phyloP scores from a whole-genome alignment of 108 stramenopile species.

The Skeletonema marinoi region DNA sequence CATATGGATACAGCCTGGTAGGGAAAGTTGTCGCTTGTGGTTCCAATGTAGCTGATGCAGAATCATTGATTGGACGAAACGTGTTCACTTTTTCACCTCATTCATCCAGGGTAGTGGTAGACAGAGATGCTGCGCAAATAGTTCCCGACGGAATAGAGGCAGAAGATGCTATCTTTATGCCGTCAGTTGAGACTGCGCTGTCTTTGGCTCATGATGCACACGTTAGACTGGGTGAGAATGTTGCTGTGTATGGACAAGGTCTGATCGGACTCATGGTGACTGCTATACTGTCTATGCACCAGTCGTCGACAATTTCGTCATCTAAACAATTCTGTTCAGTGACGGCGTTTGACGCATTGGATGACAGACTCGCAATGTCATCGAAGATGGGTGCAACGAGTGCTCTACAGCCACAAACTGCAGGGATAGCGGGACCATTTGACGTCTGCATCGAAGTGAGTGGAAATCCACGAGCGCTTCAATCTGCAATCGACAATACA shows the following conservation, averaged over 20 bases:
- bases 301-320: constrained; percentile 2
- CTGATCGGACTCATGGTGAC: constrained; percentile 91
- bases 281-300: constrained; percentile 57
- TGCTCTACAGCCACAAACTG: constrained; percentile 64
- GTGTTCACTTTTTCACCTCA: constrained; percentile 91
- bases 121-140: constrained; percentile 71
- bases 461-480: constrained; percentile 81
- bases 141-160: constrained; percentile 84
- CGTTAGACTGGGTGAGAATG: constrained; percentile 82
- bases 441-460: constrained; percentile 92
- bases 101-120: constrained; percentile 72
- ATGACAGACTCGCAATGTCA: constrained; percentile 72
- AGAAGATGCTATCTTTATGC: constrained; percentile 93
- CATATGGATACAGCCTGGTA: constrained; percentile 90
- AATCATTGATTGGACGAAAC: constrained; percentile 60
- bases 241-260: constrained; percentile 91
- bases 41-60: constrained; percentile 52
- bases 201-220: constrained; percentile 91
- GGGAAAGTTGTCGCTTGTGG: constrained; percentile 80
- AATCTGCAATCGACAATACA: constrained; percentile 84
- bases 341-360: constrained; percentile 78
- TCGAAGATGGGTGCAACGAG: constrained; percentile 78
- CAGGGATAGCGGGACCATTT: constrained; percentile 63
- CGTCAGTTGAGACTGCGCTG: constrained; percentile 93
- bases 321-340: constrained; percentile 45